Conservation (phyloP, 2,329 filamentous ascomycete species). For the Botrytis elliptica region DNA sequence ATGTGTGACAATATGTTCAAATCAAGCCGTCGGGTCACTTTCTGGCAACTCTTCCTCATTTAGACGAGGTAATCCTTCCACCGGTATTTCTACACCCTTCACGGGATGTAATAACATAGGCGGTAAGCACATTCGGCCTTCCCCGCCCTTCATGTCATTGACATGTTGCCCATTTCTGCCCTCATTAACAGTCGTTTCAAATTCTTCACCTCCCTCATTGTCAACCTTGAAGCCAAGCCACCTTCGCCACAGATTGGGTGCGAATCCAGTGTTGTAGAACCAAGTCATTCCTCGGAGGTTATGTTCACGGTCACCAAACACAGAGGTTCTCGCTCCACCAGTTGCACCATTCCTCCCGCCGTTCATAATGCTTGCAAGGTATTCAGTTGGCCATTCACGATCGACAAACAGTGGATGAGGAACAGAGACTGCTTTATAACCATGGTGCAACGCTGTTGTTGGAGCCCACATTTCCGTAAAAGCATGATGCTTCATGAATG, state of each 20-base stretch:
- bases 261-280: slow-evolving; percentile 88
- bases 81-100: slow-evolving; percentile 65
- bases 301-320: slow-evolving; percentile 83
- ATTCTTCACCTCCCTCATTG: slow-evolving; percentile 74
- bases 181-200: slow-evolving; percentile 60
- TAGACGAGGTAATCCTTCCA: slow-evolving; percentile 28
- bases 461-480: slow-evolving; percentile 97
- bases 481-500: slow-evolving; percentile 80
- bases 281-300: slow-evolving; percentile 85
- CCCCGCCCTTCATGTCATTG: slow-evolving; percentile 59
- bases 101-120: slow-evolving; percentile 88
- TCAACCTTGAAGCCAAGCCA: slow-evolving; percentile 84
- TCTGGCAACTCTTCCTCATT: slow-evolving; percentile 32
- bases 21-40: slow-evolving; percentile 39
- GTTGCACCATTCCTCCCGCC: slow-evolving; percentile 71
- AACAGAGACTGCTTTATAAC: slow-evolving; percentile 86
- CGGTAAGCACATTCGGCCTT: slow-evolving; percentile 87
- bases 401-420: slow-evolving; percentile 89
- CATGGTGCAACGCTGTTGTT: slow-evolving; percentile 84
- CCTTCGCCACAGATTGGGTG: slow-evolving; percentile 74
- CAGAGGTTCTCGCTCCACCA: slow-evolving; percentile 68
- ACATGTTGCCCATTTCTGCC: slow-evolving; percentile 40
- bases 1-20: not conserved
- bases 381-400: slow-evolving; percentile 77
- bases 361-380: slow-evolving; percentile 78